Evolutionary conservation across 2,329 filamentous ascomycete species (phyloP), one percentile per base, ranked within the genome.

Genomic region (Alternaria gaisen): DNA sequence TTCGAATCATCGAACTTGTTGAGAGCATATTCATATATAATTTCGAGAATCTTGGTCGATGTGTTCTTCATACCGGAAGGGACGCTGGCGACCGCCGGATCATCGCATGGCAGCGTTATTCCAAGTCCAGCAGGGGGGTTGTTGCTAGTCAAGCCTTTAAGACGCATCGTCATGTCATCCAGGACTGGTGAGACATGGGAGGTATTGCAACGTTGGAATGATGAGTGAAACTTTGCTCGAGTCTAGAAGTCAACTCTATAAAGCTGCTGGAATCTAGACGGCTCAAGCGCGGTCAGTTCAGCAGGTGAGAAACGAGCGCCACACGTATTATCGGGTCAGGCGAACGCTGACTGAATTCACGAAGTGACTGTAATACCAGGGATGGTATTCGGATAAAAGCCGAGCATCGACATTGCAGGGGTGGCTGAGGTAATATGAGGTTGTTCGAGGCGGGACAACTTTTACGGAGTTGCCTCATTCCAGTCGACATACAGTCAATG

Each of bases 21-120:
- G 40, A 73, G 65, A 11, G 67, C 66, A 56, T 73, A 70, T 5
- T 72, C 68, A 18, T 64, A 64, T 14, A 73, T 66, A 46, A 72
- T 70, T 10, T 64, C 61, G 22, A 73, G 46, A 22, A 72, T 71
- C 11, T 60, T 38, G 18, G 9, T 30, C 3, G 26, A 59, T 2
- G 14, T 20, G 12, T 40, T 3, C 18, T 11, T 12, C 18, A 16
- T 32, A 4, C 30, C 16, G 12, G 24, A 22, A 24, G 36, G 18
- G 0, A 22, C 2, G 2, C 16, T 14, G 18, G 22, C 3, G 3
- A 38, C 12, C 26, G 52, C 36, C n/a, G 43, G 6, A 14, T 56
- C 7, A 18, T 43, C 38, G 20, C 28, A 3, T 30, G 36, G 56
- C 3, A 38, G 51, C 16, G 56, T 48, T 3, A 59, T 28, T 5